phyloP scores from a whole-genome alignment of 23 red algal species.

The Gracilaria caudata region DNA sequence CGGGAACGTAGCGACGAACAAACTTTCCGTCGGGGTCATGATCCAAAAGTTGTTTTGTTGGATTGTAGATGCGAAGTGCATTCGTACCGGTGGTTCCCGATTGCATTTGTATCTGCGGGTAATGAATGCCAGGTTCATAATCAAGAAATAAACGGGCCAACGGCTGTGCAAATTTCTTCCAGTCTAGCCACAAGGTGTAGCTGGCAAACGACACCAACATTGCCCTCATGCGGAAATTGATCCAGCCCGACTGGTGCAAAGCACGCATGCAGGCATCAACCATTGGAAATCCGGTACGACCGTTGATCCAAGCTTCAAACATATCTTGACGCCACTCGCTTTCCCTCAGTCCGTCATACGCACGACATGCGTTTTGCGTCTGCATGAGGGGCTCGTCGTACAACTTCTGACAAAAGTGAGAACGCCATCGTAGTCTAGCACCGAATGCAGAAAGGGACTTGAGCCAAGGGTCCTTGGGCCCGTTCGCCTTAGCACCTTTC shows the following conservation, averaged over 20 bases:
- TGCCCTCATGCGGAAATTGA: slow-evolving; percentile 74
- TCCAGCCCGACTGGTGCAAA: slow-evolving; percentile 77
- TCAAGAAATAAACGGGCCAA: slow-evolving; percentile 28
- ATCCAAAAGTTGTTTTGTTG: slow-evolving; percentile 27
- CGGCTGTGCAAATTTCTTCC: slow-evolving; percentile 24
- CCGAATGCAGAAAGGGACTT: slow-evolving; percentile 1
- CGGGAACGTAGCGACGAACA: slow-evolving; percentile 75
- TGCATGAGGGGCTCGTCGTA: slow-evolving; percentile 19
- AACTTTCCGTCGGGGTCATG: slow-evolving; percentile 74
- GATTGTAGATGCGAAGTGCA: slow-evolving; percentile 31
- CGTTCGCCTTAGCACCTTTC: not conserved
- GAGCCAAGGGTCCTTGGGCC: not conserved
- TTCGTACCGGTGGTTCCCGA: slow-evolving; percentile 27
- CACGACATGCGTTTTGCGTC: slow-evolving; percentile 5
- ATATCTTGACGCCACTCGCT: slow-evolving; percentile 21
- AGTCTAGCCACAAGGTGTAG: slow-evolving; percentile 80
- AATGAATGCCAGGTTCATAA: slow-evolving; percentile 33
- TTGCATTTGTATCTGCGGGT: slow-evolving; percentile 34
- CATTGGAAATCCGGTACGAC: slow-evolving; percentile 84
- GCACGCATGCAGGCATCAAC: slow-evolving; percentile 85
- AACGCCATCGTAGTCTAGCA: slow-evolving; percentile 10
- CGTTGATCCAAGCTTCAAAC: slow-evolving; percentile 43
- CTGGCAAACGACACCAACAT: slow-evolving; percentile 79
- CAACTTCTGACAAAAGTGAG: slow-evolving; percentile 33
- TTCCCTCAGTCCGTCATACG: slow-evolving; percentile 23